Conservation (phyloP, 805 yeast species). For the Candida germanica region DNA sequence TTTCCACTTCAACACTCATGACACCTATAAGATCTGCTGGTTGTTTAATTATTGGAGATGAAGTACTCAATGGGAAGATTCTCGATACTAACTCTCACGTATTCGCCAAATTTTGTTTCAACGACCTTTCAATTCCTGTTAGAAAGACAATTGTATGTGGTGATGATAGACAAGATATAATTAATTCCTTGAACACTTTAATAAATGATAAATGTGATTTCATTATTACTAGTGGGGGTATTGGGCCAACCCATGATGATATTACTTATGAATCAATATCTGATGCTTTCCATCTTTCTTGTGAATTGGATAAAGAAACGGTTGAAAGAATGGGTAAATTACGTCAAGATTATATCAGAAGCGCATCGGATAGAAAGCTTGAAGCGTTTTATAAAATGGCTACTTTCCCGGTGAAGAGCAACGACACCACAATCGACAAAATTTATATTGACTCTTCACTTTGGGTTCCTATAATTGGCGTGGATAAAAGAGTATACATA, state of each 20-base stretch:
- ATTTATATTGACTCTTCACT: slow-evolving; percentile 44
- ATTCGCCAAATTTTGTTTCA: slow-evolving; percentile 71
- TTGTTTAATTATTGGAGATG: slow-evolving; percentile 77
- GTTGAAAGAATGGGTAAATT: slow-evolving; percentile 56
- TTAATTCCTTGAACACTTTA: slow-evolving; percentile 48
- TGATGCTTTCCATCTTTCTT: slow-evolving; percentile 51
- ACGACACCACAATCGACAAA: slow-evolving; percentile 33
- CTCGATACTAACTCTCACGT: slow-evolving; percentile 71
- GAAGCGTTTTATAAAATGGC: slow-evolving; percentile 78
- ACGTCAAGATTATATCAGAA: slow-evolving; percentile 34
- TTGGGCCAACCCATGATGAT: slow-evolving; percentile 91
- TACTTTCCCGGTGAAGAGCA: slow-evolving; percentile 50
- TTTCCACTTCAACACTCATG: background rate
- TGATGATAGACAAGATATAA: slow-evolving; percentile 68
- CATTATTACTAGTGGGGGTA: slow-evolving; percentile 67
- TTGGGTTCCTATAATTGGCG: slow-evolving; percentile 83
- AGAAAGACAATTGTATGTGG: slow-evolving; percentile 70
- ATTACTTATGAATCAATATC: slow-evolving; percentile 79
- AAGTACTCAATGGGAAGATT: slow-evolving; percentile 82
- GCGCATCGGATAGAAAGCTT: slow-evolving; percentile 40
- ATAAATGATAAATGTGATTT: slow-evolving; percentile 52
- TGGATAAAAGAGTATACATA: slow-evolving; percentile 63
- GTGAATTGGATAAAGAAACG: slow-evolving; percentile 53
- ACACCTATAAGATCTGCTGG: slow-evolving; percentile 34
- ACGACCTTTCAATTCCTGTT: slow-evolving; percentile 58